phyloP scores from a whole-genome alignment of 1,139 yeast genomes.

The Magnusiomyces fungicola region DNA sequence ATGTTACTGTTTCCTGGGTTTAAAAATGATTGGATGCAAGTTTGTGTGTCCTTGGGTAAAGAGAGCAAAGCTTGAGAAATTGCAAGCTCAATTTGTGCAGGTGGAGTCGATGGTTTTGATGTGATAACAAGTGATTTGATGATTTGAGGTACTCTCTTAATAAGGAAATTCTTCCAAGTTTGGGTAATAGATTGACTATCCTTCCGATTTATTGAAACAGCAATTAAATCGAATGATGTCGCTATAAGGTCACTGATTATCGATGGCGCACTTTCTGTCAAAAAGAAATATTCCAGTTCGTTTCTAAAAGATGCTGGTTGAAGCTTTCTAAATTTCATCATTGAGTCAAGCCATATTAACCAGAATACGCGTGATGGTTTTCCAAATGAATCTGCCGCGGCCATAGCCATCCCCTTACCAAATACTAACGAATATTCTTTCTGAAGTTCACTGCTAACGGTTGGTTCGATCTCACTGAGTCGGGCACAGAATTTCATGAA shows the following conservation, averaged over 20 bases:
- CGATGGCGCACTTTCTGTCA: constrained; percentile 24
- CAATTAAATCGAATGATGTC: constrained; percentile 33
- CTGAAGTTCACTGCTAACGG: constrained; percentile 4
- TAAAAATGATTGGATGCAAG: constrained; percentile 3
- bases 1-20: constrained; percentile 29
- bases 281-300: constrained; percentile 27
- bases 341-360: constrained; percentile 31
- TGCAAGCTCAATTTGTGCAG: constrained; percentile 20
- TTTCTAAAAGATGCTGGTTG: constrained; percentile 22
- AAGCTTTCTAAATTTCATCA: constrained; percentile 22
- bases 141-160: constrained; percentile 26
- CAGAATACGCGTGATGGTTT: constrained; percentile 25
- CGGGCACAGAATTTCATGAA: constrained; percentile 3
- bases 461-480: constrained; percentile 5
- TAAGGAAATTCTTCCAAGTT: constrained; percentile 29
- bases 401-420: constrained; percentile 10
- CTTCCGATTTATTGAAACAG: constrained; percentile 27
- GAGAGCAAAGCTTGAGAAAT: constrained; percentile 24
- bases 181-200: constrained; percentile 22
- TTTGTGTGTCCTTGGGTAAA: constrained; percentile 25
- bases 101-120: constrained; percentile 11
- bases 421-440: constrained; percentile 5
- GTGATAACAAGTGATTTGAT: constrained; percentile 18
- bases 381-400: constrained; percentile 9
- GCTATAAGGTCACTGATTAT: constrained; percentile 28